Percentiles rank a stretch among this genome's conserved stretches.
These are phyloP conservation scores for Ascochyta viciae-villosae DNA, from an alignment of 2,329 filamentous ascomycete genomes.

Conservation along the genomic window DNA sequence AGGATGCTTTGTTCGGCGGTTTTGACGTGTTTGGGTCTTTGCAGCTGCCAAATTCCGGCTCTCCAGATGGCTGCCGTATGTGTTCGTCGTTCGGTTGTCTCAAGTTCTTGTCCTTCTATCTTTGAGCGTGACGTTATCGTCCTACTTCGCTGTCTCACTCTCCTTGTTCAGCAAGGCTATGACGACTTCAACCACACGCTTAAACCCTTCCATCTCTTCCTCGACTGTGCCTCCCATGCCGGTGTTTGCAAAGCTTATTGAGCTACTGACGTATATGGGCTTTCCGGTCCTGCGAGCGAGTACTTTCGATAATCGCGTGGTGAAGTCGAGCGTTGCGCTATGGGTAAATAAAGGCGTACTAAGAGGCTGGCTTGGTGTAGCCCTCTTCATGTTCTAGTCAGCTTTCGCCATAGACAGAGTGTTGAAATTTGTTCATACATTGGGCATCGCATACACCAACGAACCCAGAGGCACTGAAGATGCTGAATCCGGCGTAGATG, in stretches of 20 bases:
- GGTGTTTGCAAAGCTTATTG: conserved; percentile 75
- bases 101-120: neutral
- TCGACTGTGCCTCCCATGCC: conserved; percentile 83
- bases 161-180: conserved; percentile 39
- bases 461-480: conserved; percentile 69
- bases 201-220: conserved; percentile 92
- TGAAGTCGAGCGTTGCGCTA: conserved; percentile 82
- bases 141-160: neutral
- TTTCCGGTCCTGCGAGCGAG: conserved; percentile 74
- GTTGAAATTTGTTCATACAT: conserved; percentile 62
- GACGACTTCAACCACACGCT: conserved; percentile 74
- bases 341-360: conserved; percentile 81
- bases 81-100: neutral
- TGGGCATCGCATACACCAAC: conserved; percentile 91
- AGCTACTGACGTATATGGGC: conserved; percentile 91
- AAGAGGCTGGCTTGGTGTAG: conserved; percentile 64
- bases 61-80: neutral
- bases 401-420: no score
- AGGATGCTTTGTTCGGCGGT: no score
- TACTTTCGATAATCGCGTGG: conserved; percentile 82
- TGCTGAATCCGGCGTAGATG: conserved; percentile 52
- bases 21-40: no score
- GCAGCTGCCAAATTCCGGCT: neutral
- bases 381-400: conserved; percentile 35
- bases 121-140: neutral